Evolutionary conservation across 2,329 filamentous ascomycete genomes (phyloP), one percentile per base, ranked within the genome.

Genomic region (Fusarium sp.): DNA sequence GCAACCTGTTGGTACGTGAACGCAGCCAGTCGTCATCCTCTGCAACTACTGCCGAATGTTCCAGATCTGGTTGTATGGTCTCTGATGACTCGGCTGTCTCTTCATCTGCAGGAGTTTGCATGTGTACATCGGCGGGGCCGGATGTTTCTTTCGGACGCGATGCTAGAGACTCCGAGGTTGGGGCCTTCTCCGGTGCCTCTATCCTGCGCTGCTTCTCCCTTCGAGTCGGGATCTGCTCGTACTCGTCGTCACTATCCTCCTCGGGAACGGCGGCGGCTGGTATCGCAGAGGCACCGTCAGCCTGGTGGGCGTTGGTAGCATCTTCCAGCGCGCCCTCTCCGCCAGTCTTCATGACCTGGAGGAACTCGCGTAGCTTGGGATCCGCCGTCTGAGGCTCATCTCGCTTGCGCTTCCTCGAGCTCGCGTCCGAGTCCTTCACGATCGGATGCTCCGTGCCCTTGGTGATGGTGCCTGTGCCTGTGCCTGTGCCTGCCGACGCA

Each of bases 21-120:
- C 96, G 91, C 76, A 98, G 87, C 97, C 97, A 99, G 82, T 98
- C 95, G 70, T 92, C 91, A 83, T 98, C 95, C 25, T 93, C 92
- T 4, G 91, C 87, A 60, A 86, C 85, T 75, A 80, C 65, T 76
- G 78, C 67, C 70, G 77, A 74, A 50, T 78, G 72, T 61, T 79
- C 75, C 63, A 68, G 35, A 66, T 72, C 56, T 62, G 69, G 40
- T 68, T 72, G 67, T 66, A 68, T 69, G 65, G 75, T 72, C 61
- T 78, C 75, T 62, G 72, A 68, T 61, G 72, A 70, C 65, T 78
- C 75, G 65, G 70, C 63, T 63, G 72, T 69, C 67, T 72, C 62
- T 59, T 64, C 67, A 62, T 71, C 74, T 66, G 71, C 58, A 64
- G 65, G 59, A 47, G 63, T 57, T 58, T 72, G 66, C 33, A 61